A percentile compares a stretch with the other conserved stretches of the same genome.
These are phyloP conservation scores for Esteya vermicola DNA, from an alignment of 2,329 filamentous ascomycete genomes.

Conservation along the genomic window DNA sequence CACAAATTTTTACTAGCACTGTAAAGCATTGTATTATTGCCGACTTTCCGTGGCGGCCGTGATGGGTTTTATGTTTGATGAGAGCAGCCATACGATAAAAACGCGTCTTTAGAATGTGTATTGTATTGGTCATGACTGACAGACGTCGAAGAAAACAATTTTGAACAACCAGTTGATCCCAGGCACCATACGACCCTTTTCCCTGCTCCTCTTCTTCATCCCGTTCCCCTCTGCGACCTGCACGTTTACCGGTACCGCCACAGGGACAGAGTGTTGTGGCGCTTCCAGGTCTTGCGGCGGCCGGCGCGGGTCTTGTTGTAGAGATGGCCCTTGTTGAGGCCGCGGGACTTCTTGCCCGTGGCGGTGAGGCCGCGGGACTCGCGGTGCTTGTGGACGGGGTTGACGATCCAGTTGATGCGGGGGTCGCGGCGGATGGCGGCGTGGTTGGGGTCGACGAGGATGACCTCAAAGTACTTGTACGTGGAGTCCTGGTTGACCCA, in stretches of 20 bases:
- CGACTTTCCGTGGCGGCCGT: too few relatives aligned
- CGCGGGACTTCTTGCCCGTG: slow-evolving; percentile 98
- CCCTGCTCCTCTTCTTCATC: background rate
- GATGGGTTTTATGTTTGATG: too few relatives aligned
- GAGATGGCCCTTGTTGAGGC: slow-evolving; percentile 97
- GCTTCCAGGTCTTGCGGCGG: slow-evolving; percentile 99
- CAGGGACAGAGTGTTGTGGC: slow-evolving; percentile 97
- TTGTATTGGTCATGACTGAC: too few relatives aligned
- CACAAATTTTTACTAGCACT: too few relatives aligned
- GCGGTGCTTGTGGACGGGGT: slow-evolving; percentile 99
- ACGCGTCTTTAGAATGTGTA: background rate
- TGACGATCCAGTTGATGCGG: slow-evolving; percentile 99
- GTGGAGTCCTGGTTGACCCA: slow-evolving; percentile 99
- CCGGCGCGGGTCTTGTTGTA: slow-evolving; percentile 98
- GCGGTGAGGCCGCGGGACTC: slow-evolving; percentile 93
- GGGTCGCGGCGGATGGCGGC: slow-evolving; percentile 98
- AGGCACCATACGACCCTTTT: background rate
- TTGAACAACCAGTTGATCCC: background rate
- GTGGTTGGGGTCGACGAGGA: slow-evolving; percentile 99
- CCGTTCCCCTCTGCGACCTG: background rate
- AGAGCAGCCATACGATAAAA: too few relatives aligned
- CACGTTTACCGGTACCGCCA: slow-evolving; percentile 82
- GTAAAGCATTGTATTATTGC: too few relatives aligned
- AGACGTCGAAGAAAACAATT: slow-evolving; percentile 1
- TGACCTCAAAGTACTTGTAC: slow-evolving; percentile 99